phyloP scores from a whole-genome alignment of 257 asterid species.

The Solanum medicagineum region DNA sequence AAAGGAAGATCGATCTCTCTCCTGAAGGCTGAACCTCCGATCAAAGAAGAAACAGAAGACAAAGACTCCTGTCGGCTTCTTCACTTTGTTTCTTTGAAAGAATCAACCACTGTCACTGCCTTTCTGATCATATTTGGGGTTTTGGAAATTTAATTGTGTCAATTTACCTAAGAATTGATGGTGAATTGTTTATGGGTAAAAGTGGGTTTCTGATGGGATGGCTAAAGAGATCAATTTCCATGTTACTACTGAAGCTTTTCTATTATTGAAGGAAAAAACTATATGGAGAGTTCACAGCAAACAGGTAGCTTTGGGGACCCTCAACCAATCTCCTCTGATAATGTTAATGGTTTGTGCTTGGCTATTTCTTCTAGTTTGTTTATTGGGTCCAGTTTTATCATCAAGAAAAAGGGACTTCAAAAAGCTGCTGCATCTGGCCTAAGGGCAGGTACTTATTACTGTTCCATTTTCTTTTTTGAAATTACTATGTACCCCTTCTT shows the following conservation, averaged over 20 bases:
- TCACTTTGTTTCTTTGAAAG: background rate
- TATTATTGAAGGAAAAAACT: background rate
- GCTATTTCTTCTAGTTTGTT: conserved; percentile 73
- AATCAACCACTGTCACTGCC: background rate
- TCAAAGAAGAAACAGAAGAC: background rate
- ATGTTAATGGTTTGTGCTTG: conserved; percentile 59
- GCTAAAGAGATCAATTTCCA: background rate
- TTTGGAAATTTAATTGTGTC: background rate
- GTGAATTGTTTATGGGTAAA: background rate
- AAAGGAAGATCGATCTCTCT: background rate
- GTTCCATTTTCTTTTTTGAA: background rate
- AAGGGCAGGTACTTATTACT: conserved; percentile 49
- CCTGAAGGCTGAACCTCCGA: background rate
- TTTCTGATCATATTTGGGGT: background rate
- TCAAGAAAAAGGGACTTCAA: conserved; percentile 81
- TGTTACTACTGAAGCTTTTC: background rate
- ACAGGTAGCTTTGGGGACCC: background rate
- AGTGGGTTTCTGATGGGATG: background rate
- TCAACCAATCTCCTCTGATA: conserved; percentile 66
- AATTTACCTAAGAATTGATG: background rate
- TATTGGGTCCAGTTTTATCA: conserved; percentile 76
- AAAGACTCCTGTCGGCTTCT: background rate
- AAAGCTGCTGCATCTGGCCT: conserved; percentile 77
- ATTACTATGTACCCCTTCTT: background rate
- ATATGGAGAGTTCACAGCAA: conserved; percentile 8